Evolutionary conservation across 306 rosid genomes (phyloP).

Genomic region (Alnus glutinosa): DNA sequence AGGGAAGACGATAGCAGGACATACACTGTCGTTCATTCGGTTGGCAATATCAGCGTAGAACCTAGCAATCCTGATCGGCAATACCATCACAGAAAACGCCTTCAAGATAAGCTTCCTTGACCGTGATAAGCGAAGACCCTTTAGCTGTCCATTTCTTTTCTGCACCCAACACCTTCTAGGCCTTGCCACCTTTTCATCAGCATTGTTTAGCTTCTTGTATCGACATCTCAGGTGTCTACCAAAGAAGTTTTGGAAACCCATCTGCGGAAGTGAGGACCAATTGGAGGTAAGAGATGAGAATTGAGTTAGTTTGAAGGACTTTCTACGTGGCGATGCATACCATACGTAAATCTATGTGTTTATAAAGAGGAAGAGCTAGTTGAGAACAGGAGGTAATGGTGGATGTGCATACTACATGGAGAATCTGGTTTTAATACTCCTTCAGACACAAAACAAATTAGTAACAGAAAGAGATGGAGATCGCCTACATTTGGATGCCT

Average conservation of each 20-base stretch:
- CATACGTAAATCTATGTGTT: background rate
- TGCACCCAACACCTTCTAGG: slow-evolving; percentile 57
- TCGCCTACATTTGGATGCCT: slow-evolving; percentile 26
- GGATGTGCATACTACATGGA: background rate
- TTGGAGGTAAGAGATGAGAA: background rate
- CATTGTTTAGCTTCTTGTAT: slow-evolving; percentile 49
- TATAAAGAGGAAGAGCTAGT: slow-evolving; percentile 20
- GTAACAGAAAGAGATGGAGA: slow-evolving; percentile 23
- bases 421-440: slow-evolving; percentile 17
- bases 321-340: background rate
- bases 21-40: slow-evolving; percentile 43
- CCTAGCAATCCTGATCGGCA: slow-evolving; percentile 49
- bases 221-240: slow-evolving; percentile 42
- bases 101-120: slow-evolving; percentile 49
- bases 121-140: slow-evolving; percentile 52
- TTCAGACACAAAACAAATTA: slow-evolving; percentile 13
- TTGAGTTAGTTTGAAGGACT: slow-evolving; percentile 1
- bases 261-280: slow-evolving; percentile 23
- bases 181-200: slow-evolving; percentile 37
- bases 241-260: slow-evolving; percentile 45
- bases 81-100: slow-evolving; percentile 35
- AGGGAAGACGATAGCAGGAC: slow-evolving; percentile 47
- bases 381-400: slow-evolving; percentile 2
- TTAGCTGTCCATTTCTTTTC: slow-evolving; percentile 50
- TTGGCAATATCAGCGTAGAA: slow-evolving; percentile 46